These are phyloP conservation scores for Apiosordaria backusii DNA, from an alignment of 495 filamentous ascomycete species.

Conservation along the genomic window DNA sequence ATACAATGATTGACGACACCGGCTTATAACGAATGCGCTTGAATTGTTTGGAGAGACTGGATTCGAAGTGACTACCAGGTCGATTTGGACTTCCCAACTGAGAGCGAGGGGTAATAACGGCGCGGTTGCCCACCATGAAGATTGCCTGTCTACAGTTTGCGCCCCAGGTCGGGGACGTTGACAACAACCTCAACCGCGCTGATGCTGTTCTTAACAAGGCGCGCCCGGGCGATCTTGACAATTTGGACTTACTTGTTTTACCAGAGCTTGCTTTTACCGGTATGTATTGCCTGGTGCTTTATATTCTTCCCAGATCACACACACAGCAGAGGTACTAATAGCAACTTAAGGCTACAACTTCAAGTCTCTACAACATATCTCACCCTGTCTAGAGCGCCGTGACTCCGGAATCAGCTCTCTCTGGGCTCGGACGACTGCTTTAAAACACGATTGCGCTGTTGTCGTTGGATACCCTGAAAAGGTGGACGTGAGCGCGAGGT, in stretches of 20 bases:
- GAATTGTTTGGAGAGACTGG: background rate
- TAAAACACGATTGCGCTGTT: slow-evolving; percentile 70
- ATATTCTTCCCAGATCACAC: background rate
- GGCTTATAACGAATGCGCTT: background rate
- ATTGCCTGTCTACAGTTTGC: slow-evolving; percentile 59
- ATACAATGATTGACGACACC: background rate
- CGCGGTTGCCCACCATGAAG: slow-evolving; percentile 23
- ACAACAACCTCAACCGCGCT: slow-evolving; percentile 71
- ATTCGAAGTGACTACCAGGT: background rate
- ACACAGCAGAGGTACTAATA: background rate
- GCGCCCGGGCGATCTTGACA: slow-evolving; percentile 50
- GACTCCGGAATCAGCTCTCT: slow-evolving; percentile 67
- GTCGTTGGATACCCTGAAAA: slow-evolving; percentile 89
- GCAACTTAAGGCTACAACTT: slow-evolving; percentile 79
- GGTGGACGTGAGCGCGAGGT: slow-evolving; percentile 45
- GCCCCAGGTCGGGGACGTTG: slow-evolving; percentile 67
- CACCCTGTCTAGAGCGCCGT: slow-evolving; percentile 73
- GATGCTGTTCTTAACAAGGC: slow-evolving; percentile 63
- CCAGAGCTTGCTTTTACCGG: slow-evolving; percentile 80
- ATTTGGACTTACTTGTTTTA: slow-evolving; percentile 69
- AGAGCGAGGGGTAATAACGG: background rate
- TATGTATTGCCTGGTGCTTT: slow-evolving; percentile 54
- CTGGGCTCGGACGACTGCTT: slow-evolving; percentile 77
- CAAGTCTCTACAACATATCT: slow-evolving; percentile 70
- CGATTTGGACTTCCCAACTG: background rate